phyloP scores from a whole-genome alignment of 352 stramenopile species.

The Globisporangium solare region DNA sequence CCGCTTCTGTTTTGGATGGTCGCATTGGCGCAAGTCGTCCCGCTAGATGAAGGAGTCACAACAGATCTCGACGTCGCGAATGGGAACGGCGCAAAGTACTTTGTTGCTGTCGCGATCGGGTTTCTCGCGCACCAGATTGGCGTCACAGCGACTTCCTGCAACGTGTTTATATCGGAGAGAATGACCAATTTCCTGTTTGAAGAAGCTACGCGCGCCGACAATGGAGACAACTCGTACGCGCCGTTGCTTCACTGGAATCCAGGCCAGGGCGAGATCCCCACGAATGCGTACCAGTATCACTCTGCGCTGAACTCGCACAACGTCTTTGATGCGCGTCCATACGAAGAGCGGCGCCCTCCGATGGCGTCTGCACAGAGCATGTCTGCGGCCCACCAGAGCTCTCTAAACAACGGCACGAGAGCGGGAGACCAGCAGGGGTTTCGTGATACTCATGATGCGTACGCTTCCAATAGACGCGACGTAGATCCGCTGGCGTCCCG shows the following conservation, averaged over 20 bases:
- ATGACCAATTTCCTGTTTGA: slow-evolving; percentile 38
- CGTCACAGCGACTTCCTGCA: slow-evolving; percentile 30
- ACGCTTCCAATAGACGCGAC: no score
- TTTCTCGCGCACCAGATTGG: slow-evolving; percentile 65
- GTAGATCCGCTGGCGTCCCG: no score
- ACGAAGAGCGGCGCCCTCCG: neutral
- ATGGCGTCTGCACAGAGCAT: slow-evolving; percentile 5
- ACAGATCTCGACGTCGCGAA: slow-evolving; percentile 8
- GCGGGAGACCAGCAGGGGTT: no score
- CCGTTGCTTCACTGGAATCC: slow-evolving; percentile 21
- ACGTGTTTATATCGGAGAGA: slow-evolving; percentile 47
- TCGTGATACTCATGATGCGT: no score
- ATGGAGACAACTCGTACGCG: slow-evolving; percentile 14
- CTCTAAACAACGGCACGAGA: slow-evolving; percentile 3
- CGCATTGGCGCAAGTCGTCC: slow-evolving; percentile 35
- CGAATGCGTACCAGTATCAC: slow-evolving; percentile 17
- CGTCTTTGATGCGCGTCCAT: slow-evolving; percentile 3
- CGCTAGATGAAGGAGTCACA: slow-evolving; percentile 3
- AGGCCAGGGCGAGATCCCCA: slow-evolving; percentile 12
- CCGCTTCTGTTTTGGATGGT: slow-evolving; percentile 46
- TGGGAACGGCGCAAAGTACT: slow-evolving; percentile 18
- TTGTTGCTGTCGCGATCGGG: slow-evolving; percentile 44
- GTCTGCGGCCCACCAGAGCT: neutral
- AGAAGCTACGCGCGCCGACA: slow-evolving; percentile 7
- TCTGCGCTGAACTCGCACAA: slow-evolving; percentile 6